phyloP scores from a whole-genome alignment of 2,329 filamentous ascomycete genomes.

The Podosphaera fusca region DNA sequence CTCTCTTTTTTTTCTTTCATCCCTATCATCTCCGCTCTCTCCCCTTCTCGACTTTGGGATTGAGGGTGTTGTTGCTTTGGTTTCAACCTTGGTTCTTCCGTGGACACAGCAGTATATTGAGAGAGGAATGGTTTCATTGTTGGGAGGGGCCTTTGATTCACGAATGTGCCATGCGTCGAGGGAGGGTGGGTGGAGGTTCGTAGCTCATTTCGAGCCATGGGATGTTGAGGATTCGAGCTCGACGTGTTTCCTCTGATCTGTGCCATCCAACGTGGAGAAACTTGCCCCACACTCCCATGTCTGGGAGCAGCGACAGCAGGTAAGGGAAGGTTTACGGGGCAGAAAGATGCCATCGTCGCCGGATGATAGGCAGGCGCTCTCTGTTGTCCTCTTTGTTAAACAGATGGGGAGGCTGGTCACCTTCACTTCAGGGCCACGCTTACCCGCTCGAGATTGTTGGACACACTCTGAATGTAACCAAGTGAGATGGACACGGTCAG shows the following conservation, averaged over 20 bases:
- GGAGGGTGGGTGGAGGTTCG: neutral
- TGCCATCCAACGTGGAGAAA: neutral
- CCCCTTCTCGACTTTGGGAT: neutral
- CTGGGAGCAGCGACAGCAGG: neutral
- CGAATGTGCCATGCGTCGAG: neutral
- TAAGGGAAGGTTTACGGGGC: neutral
- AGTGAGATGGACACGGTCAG: neutral
- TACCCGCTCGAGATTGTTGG: neutral
- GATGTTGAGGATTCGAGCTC: neutral
- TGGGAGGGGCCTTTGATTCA: neutral
- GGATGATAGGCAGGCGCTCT: neutral
- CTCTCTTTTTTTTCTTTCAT: neutral
- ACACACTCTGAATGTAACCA: neutral
- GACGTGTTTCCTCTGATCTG: neutral
- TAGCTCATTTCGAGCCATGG: neutral
- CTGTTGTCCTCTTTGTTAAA: neutral
- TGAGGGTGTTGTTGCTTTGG: neutral
- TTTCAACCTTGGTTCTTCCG: neutral
- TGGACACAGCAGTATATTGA: neutral
- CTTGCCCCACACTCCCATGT: neutral
- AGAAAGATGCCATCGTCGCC: neutral
- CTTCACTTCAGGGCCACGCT: neutral
- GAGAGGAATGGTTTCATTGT: neutral
- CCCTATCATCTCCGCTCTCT: neutral
- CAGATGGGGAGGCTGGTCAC: neutral